These are phyloP conservation scores for Rhodamnia rubescens DNA, from an alignment of 345 rosid genomes.

Conservation along the genomic window DNA sequence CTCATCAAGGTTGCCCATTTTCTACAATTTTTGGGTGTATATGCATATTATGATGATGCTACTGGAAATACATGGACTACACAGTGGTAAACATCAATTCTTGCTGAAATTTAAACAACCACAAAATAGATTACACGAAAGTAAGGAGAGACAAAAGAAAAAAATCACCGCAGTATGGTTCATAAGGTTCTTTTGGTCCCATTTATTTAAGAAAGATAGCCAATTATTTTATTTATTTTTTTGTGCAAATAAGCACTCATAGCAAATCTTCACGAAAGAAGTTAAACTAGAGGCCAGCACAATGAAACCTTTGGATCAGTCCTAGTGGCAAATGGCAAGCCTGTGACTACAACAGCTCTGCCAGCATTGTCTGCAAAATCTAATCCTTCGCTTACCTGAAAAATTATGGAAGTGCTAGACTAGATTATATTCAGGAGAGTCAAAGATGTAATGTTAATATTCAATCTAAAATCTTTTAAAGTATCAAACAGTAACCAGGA, in stretches of 20 bases:
- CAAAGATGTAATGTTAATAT: not conserved
- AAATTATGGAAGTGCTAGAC: constrained; percentile 2
- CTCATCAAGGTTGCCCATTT: not conserved
- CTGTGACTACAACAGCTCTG: constrained; percentile 88
- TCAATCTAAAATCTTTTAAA: not conserved
- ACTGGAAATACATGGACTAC: not conserved
- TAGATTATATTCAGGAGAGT: not conserved
- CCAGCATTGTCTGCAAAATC: constrained; percentile 98
- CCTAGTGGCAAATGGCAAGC: constrained; percentile 78
- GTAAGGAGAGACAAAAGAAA: not conserved
- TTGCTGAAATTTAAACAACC: not conserved
- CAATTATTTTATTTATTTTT: not conserved
- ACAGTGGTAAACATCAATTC: not conserved
- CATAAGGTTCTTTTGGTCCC: not conserved
- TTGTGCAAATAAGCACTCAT: not conserved
- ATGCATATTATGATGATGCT: not conserved
- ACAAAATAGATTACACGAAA: not conserved
- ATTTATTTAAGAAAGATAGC: not conserved
- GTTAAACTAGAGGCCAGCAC: not conserved
- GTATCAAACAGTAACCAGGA: not conserved
- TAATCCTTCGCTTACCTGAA: constrained; percentile 97
- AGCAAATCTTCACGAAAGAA: not conserved
- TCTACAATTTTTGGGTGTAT: not conserved
- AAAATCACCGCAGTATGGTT: not conserved
- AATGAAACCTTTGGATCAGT: constrained; percentile 78